Evolutionary conservation across 768 basidiomycete genomes (phyloP).

Genomic region (Mrakia gelida): DNA sequence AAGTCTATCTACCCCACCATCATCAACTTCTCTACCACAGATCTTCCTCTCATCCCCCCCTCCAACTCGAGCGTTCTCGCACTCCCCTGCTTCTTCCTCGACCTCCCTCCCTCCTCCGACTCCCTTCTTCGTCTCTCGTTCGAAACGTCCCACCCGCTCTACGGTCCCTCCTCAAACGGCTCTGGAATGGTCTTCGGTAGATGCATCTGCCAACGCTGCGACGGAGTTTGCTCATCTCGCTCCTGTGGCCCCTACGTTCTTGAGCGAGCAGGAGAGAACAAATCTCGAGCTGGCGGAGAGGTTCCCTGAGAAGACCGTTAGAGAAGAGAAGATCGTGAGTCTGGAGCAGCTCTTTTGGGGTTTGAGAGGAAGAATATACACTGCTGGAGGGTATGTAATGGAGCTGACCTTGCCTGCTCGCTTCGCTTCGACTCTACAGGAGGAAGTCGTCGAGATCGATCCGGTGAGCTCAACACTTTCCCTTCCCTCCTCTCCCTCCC

Average conservation of each 20-base stretch:
- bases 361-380: neutral
- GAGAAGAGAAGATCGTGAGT: neutral
- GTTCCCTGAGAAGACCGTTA: neutral
- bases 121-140: neutral
- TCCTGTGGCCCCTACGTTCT: neutral
- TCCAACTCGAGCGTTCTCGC: neutral
- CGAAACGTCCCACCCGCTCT: neutral
- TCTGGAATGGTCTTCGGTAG: neutral
- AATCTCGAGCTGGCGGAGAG: constrained; percentile 8
- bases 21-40: neutral
- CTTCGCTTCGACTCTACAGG: neutral
- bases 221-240: neutral
- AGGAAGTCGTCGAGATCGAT: neutral
- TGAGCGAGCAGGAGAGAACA: neutral
- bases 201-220: neutral
- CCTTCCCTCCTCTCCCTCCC: neutral
- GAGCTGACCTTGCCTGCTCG: neutral
- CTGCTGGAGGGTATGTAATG: too few species aligned
- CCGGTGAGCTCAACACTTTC: neutral
- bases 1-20: neutral
- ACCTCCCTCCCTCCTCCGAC: neutral
- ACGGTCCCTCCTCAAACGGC: neutral
- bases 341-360: neutral
- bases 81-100: neutral
- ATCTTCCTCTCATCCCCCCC: neutral